These are phyloP conservation scores for Colletotrichum simmondsii DNA, from an alignment of 2,329 filamentous ascomycete genomes.

Conservation along the genomic window DNA sequence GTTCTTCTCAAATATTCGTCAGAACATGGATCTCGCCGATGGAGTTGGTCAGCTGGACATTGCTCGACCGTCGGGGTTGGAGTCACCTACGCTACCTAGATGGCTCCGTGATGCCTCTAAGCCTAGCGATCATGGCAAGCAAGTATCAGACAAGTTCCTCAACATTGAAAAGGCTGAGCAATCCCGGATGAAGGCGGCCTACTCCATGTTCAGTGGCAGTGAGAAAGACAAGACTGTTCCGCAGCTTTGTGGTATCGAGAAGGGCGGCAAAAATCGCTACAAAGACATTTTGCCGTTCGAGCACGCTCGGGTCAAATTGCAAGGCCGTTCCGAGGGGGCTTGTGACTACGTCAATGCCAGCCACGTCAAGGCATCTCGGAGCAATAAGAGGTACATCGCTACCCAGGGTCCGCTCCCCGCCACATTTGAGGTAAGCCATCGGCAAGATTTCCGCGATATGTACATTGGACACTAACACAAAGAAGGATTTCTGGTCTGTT, in stretches of 20 bases:
- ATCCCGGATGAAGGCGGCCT: constrained; percentile 88
- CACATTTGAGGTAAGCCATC: constrained; percentile 81
- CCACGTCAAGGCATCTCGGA: constrained; percentile 81
- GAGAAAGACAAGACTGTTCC: constrained; percentile 38
- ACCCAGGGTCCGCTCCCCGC: constrained; percentile 93
- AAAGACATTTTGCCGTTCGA: constrained; percentile 98
- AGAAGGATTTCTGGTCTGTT: constrained; percentile 95
- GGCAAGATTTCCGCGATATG: too few species aligned
- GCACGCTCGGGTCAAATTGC: constrained; percentile 86
- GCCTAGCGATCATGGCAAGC: constrained; percentile 78
- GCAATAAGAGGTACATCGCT: constrained; percentile 93
- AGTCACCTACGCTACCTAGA: constrained; percentile 68
- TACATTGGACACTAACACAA: neutral
- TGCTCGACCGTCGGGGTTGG: constrained; percentile 56
- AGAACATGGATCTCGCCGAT: constrained; percentile 94
- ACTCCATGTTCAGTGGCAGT: constrained; percentile 58
- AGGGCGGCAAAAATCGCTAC: constrained; percentile 95
- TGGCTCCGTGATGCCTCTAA: constrained; percentile 82
- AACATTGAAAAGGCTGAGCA: constrained; percentile 87
- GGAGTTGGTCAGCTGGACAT: constrained; percentile 87
- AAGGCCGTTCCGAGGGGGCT: constrained; percentile 71
- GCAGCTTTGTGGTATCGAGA: constrained; percentile 91
- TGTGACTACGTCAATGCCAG: constrained; percentile 98
- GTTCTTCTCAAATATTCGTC: constrained; percentile 95
- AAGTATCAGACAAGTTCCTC: constrained; percentile 85